phyloP scores from a whole-genome alignment of 129 eudicot genomes.

The Rutidosis leptorrhynchoides region DNA sequence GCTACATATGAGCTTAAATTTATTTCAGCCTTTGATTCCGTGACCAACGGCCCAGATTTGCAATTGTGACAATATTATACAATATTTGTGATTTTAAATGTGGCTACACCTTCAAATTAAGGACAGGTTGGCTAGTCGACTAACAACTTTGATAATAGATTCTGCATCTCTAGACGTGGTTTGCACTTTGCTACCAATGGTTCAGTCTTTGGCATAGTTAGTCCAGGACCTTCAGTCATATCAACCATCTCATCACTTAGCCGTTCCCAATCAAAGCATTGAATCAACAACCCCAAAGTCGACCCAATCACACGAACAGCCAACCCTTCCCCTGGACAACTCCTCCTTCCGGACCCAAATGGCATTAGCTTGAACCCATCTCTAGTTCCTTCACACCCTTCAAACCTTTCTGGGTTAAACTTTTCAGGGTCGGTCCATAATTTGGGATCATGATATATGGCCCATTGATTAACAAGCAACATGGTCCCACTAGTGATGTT shows the following conservation, averaged over 20 bases:
- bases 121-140: neutral
- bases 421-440: constrained; percentile 41
- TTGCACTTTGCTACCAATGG: constrained; percentile 51
- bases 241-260: constrained; percentile 47
- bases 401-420: constrained; percentile 53
- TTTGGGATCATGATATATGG: constrained; percentile 53
- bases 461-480: constrained; percentile 42
- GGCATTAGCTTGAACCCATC: constrained; percentile 56
- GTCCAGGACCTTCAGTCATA: constrained; percentile 48
- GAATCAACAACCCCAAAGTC: constrained; percentile 54
- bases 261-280: constrained; percentile 73
- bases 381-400: constrained; percentile 33
- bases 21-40: too few species aligned
- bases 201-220: constrained; percentile 42
- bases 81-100: neutral
- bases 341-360: constrained; percentile 72
- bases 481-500: constrained; percentile 42
- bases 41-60: too few species aligned
- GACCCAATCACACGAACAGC: constrained; percentile 52
- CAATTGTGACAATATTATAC: neutral
- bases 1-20: too few species aligned
- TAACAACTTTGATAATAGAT: constrained; percentile 14
- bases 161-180: constrained; percentile 33
- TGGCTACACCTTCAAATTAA: neutral
- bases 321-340: constrained; percentile 74